Evolutionary conservation across 768 basidiomycete genomes (phyloP).

Genomic region (Dacryopinax primogenitus): DNA sequence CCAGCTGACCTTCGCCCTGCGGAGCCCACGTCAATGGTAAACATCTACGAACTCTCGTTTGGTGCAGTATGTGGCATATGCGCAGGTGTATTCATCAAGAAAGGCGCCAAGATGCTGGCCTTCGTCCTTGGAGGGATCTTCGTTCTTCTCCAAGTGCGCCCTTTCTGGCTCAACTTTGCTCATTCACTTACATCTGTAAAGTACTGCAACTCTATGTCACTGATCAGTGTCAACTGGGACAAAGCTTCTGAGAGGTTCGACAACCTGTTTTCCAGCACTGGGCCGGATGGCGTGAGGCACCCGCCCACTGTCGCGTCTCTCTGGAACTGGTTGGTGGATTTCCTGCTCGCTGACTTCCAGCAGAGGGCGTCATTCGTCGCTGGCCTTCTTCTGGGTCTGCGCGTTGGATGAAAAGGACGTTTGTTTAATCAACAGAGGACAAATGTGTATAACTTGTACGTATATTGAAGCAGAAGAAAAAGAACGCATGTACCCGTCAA

Average conservation of each 20-base stretch:
- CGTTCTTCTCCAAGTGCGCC: slow-evolving; percentile 70
- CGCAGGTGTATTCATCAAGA: slow-evolving; percentile 87
- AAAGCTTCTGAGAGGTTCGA: slow-evolving; percentile 54
- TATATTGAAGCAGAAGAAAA: neutral
- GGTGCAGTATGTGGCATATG: slow-evolving; percentile 82
- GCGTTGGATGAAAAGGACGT: slow-evolving; percentile 46
- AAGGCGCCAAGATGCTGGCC: slow-evolving; percentile 73
- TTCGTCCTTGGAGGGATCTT: slow-evolving; percentile 85
- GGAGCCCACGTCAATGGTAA: slow-evolving; percentile 55
- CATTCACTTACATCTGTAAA: slow-evolving; percentile 25
- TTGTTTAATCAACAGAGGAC: neutral
- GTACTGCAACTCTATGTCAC: slow-evolving; percentile 64
- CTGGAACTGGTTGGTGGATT: slow-evolving; percentile 59
- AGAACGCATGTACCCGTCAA: neutral
- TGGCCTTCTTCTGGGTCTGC: slow-evolving; percentile 66
- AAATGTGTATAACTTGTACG: neutral
- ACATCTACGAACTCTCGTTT: slow-evolving; percentile 68
- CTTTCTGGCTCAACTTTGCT: neutral
- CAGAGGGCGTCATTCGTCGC: slow-evolving; percentile 77
- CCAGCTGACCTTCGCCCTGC: neutral
- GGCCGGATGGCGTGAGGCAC: slow-evolving; percentile 39
- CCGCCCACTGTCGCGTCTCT: slow-evolving; percentile 54
- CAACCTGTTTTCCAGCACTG: slow-evolving; percentile 51
- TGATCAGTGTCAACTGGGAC: slow-evolving; percentile 75
- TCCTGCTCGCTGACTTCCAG: slow-evolving; percentile 87